Conservation (phyloP, 768 basidiomycete genomes). For the Leccinum sublutescens region DNA sequence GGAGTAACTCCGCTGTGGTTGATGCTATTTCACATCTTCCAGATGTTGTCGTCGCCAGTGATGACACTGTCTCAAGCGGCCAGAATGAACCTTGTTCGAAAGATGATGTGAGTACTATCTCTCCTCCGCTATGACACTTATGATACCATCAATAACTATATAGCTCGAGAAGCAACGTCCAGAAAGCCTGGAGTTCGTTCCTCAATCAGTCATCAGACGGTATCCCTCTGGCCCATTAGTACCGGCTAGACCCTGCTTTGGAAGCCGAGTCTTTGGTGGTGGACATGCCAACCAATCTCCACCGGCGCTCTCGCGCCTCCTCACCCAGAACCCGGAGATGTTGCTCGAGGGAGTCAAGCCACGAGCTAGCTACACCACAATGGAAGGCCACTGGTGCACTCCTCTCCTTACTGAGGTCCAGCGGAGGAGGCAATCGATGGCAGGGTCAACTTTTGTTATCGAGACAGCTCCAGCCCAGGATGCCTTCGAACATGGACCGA, state of each 20-base stretch:
- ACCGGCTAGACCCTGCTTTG: slow-evolving; percentile 2
- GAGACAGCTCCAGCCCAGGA: slow-evolving; percentile 1
- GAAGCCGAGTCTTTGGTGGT: neutral
- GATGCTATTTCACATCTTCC: neutral
- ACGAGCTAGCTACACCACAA: slow-evolving; percentile 2
- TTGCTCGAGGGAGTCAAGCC: slow-evolving; percentile 2
- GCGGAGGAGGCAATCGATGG: neutral
- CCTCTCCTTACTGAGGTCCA: slow-evolving; percentile 1
- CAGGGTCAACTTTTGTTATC: neutral
- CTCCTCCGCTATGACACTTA: neutral
- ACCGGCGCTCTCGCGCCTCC: neutral
- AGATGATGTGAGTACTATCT: slow-evolving; percentile 11
- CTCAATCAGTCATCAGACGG: slow-evolving; percentile 27
- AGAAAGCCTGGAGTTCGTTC: slow-evolving; percentile 24
- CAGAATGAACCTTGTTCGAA: neutral
- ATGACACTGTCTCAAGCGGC: neutral
- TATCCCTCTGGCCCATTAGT: slow-evolving; percentile 12
- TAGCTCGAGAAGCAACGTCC: slow-evolving; percentile 15
- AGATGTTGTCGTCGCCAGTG: neutral
- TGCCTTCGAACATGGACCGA: neutral
- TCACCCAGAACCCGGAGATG: neutral
- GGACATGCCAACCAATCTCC: neutral
- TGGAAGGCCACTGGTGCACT: slow-evolving; percentile 2
- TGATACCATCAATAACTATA: neutral
- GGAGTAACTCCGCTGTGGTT: neutral